Conservation (phyloP, 2,329 filamentous ascomycete species). For the Aspergillus unguis region DNA sequence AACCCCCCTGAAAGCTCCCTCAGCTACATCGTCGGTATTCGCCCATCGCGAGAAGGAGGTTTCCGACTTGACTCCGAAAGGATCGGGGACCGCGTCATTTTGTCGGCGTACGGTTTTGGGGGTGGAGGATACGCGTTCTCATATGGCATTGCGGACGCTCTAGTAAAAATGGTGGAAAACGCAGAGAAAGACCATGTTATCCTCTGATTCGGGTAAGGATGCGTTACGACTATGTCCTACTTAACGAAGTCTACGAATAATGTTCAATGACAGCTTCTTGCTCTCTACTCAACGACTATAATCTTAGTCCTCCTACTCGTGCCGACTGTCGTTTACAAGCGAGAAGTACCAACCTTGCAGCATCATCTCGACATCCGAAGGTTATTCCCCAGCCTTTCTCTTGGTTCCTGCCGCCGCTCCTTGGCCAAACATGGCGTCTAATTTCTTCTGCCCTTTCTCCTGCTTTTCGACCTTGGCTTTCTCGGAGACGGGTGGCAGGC, state of each 20-base stretch:
- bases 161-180: constrained; percentile 36
- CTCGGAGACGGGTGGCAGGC: constrained; percentile 34
- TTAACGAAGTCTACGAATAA: background rate
- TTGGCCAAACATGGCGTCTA: constrained; percentile 28
- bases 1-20: constrained; percentile 27
- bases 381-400: constrained; percentile 16
- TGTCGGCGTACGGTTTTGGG: constrained; percentile 40
- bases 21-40: constrained; percentile 37
- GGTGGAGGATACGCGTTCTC: constrained; percentile 40
- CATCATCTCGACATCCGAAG: background rate
- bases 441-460: constrained; percentile 32
- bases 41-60: constrained; percentile 33
- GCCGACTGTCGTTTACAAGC: no score
- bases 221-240: background rate
- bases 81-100: constrained; percentile 23
- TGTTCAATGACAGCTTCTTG: background rate
- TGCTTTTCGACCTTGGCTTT: constrained; percentile 31
- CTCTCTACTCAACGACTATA: background rate
- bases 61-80: constrained; percentile 34
- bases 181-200: constrained; percentile 32
- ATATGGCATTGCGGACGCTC: constrained; percentile 35
- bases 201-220: constrained; percentile 1
- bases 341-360: background rate
- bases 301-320: no score
- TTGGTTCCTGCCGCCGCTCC: constrained; percentile 17